Conservation (phyloP, 495 filamentous ascomycete species). For the Aspergillus taichungensis region DNA sequence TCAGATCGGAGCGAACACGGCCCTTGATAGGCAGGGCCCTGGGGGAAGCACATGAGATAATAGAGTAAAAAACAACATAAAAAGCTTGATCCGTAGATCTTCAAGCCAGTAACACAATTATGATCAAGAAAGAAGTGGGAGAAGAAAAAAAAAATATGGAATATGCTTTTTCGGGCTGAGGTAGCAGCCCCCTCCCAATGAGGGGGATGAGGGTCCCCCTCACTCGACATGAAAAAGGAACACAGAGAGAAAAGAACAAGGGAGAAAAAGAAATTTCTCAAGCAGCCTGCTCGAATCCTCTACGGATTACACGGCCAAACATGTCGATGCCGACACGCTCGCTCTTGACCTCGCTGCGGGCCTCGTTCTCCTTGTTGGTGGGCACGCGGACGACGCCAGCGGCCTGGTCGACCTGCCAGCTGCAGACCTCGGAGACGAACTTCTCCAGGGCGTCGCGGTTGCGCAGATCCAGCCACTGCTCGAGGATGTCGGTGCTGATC, state of each 20-base stretch:
- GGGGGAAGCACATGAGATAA: neutral
- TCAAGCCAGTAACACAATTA: neutral
- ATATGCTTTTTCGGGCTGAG: neutral
- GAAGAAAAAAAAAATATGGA: conserved; percentile 12
- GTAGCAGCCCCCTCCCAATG: neutral
- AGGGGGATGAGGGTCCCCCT: neutral
- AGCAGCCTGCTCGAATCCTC: conserved; percentile 85
- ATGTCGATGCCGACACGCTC: conserved; percentile 72
- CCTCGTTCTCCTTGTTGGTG: conserved; percentile 96
- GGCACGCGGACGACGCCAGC: conserved; percentile 58
- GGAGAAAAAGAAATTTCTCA: conserved; percentile 28
- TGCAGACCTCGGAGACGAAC: conserved; percentile 76
- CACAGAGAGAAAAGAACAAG: conserved; percentile 1
- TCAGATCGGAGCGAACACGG: too few relatives aligned
- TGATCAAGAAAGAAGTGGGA: conserved; percentile 1
- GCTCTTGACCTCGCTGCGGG: conserved; percentile 87
- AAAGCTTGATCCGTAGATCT: neutral
- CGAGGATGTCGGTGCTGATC: conserved; percentile 64
- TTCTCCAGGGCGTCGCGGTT: conserved; percentile 62
- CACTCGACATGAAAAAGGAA: neutral
- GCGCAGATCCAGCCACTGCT: conserved; percentile 77
- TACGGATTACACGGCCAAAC: conserved; percentile 81
- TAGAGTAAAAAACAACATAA: conserved; percentile 4
- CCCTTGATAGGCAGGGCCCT: conserved; percentile 1
- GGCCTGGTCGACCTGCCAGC: conserved; percentile 63